Conservation (phyloP, 179 eudicot genomes). For the Carnegiea gigantea region DNA sequence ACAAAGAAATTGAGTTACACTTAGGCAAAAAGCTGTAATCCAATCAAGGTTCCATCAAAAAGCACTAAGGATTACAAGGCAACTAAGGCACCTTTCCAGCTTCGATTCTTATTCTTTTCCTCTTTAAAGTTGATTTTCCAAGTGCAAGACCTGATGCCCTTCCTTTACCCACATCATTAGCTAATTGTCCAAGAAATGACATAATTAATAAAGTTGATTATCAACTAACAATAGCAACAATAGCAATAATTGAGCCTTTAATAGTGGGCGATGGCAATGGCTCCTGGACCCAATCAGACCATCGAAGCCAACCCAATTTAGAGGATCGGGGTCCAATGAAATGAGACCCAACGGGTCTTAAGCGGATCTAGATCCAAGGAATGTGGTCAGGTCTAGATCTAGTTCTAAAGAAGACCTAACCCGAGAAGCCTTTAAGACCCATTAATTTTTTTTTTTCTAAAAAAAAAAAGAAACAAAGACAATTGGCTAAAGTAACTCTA, state of each 20-base stretch:
- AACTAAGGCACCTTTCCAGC: slow-evolving; percentile 29
- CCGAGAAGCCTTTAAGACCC: too few species aligned
- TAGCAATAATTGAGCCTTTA: slow-evolving; percentile 17
- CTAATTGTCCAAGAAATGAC: slow-evolving; percentile 22
- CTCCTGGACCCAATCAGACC: too few species aligned
- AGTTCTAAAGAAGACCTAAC: too few species aligned
- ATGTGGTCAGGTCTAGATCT: too few species aligned
- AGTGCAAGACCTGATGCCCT: slow-evolving; percentile 24
- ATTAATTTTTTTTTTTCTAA: too few species aligned
- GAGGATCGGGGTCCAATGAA: too few species aligned
- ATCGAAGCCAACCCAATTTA: too few species aligned
- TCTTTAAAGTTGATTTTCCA: slow-evolving; percentile 21
- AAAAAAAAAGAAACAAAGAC: too few species aligned
- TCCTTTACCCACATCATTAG: slow-evolving; percentile 32
- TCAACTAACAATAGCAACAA: slow-evolving; percentile 11
- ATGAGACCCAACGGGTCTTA: too few species aligned
- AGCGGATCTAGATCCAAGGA: too few species aligned
- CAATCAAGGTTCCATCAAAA: slow-evolving; percentile 22
- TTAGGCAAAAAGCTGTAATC: slow-evolving; percentile 10
- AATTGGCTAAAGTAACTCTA: too few species aligned
- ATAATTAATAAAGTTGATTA: slow-evolving; percentile 19
- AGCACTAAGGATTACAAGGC: slow-evolving; percentile 24
- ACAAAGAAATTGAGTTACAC: slow-evolving; percentile 5
- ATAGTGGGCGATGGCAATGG: too few species aligned
- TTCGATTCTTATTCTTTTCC: slow-evolving; percentile 17